Evolutionary conservation across 768 basidiomycete genomes (phyloP), one percentile per base, ranked within the genome.

Genomic region (Mycena rosella): DNA sequence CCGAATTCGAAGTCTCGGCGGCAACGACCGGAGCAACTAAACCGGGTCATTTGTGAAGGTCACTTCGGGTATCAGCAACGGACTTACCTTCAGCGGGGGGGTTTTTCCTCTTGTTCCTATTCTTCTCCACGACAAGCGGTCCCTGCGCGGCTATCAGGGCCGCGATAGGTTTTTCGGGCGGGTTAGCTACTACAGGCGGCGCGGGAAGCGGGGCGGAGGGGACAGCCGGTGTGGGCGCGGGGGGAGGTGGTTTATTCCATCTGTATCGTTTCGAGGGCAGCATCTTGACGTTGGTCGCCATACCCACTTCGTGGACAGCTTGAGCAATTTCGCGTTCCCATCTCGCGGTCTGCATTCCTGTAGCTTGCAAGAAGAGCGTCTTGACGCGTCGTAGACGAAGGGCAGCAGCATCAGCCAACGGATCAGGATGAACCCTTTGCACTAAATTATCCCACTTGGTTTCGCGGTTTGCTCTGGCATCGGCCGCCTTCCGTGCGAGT

Each of bases 381-480:
- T 84, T 86, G 27, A 94, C 79, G 13, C 85, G 82, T 26, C 85
- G 84, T 10, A 94, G 77, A 29, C 89, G 86, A 63, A 85, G 74
- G 3, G 80, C 81, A 22, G 83, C 80, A 29, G 86, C 80, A 9
- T 85, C 82, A 36, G 83, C 80, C 58, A 90, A 70, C 9, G 86
- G 79, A 1, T 78, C 84, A 4, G 90, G 86, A 78, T 92, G 86
- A 45, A 91, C 77, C 20, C 79, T 81, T 38, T 72, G 66, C 9
- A 96, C 76, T 57, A 95, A 78, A 4, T 74, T 78, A 2, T 86
- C 84, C 93, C 93, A 96, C 63, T 89, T 89, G 36, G 78, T 79
- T 75, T 92, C 90, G 65, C 91, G 84, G 61, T 86, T 84, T 13
- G 75, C 74, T 47, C 84, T 85, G 0, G 89, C 88, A 63, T 90